Evolutionary conservation across 805 yeast genomes (phyloP), one percentile per base, ranked within the genome.

Genomic region (Wickerhamomyces subpelliculosus): DNA sequence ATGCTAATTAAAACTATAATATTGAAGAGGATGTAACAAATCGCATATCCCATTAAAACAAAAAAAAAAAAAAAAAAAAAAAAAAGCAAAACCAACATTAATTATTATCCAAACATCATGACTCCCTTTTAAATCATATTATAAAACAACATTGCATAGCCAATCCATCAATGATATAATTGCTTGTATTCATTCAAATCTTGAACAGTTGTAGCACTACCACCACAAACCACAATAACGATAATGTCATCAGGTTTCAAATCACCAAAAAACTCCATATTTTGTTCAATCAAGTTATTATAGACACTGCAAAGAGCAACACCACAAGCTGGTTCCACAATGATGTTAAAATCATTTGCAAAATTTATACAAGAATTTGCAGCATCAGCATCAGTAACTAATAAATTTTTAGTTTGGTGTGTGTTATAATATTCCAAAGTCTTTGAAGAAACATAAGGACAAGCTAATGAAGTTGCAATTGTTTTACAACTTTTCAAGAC

Each of bases 321-420:
- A 4, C 86, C 86, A 55, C 87, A 81, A 1, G 87, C 87, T 0
- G 86, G 86, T 53, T 81, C 87, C 0, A 78, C 73, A 19, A 75
- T 58, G 33, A 64, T 60, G 39, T 72, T 71, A 44, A 65, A 75
- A 40, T 75, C 76, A 3, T 64, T 51, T 7, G 77, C 72, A 47
- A 70, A 77, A 31, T 57, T 61, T 20, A 75, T 49, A 35, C 80
- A 68, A 1, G 81, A 75, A 13, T 56, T 55, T 0, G 80, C 67
- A 1, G 84, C 80, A 28, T 78, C 78, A 3, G 60, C 42, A 48
- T 82, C 89, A 20, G 70, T 62, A 2, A 75, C 67, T 11, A 69
- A 62, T 2, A 68, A 45, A 2, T 76, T 61, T 28, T 45, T 57
- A 3, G 72, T 65, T 22, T 65, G 63, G 42, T 65, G 71, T 23